Conservation (phyloP, 163 green algal genomes). For the Chlamydomonas reinhardtii region DNA sequence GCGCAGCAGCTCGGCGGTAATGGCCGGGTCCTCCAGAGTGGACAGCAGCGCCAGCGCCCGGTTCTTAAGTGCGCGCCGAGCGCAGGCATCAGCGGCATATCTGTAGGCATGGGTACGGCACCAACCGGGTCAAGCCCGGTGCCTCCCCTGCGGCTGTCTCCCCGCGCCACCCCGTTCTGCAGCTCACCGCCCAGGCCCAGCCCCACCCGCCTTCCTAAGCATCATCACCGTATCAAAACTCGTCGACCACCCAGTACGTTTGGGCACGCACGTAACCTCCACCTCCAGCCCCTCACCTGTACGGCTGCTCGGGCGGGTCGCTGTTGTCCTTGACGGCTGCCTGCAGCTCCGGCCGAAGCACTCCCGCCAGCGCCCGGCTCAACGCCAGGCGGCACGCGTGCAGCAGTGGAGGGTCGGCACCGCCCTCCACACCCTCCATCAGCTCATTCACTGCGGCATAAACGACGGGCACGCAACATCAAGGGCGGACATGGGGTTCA, state of each 20-base stretch:
- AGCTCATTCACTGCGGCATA: conserved; percentile 78
- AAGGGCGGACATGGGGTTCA: too few species aligned
- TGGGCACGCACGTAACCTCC: too few species aligned
- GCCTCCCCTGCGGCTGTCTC: too few species aligned
- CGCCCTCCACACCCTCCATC: conserved; percentile 76
- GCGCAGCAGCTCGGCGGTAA: conserved; percentile 69
- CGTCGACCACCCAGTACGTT: too few species aligned
- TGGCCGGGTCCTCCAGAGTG: conserved; percentile 66
- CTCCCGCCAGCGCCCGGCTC: conserved; percentile 77
- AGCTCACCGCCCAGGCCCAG: too few species aligned
- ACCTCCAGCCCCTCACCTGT: too few species aligned
- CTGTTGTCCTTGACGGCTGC: conserved; percentile 61
- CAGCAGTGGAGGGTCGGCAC: conserved; percentile 80
- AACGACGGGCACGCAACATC: too few species aligned
- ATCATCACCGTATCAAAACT: too few species aligned
- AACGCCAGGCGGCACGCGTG: conserved; percentile 85
- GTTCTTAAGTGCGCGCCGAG: conserved; percentile 66
- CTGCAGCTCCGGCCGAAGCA: conserved; percentile 86
- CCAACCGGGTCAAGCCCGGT: too few species aligned
- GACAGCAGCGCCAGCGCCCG: conserved; percentile 63
- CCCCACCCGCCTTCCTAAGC: too few species aligned
- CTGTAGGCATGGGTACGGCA: background rate
- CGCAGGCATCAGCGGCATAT: conserved; percentile 54
- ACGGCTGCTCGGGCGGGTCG: background rate
- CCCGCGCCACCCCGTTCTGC: too few species aligned